Evolutionary conservation across 208 protist species (phyloP), one percentile per base, ranked within the genome.

Genomic region (Plasmodiophora brassicae): DNA sequence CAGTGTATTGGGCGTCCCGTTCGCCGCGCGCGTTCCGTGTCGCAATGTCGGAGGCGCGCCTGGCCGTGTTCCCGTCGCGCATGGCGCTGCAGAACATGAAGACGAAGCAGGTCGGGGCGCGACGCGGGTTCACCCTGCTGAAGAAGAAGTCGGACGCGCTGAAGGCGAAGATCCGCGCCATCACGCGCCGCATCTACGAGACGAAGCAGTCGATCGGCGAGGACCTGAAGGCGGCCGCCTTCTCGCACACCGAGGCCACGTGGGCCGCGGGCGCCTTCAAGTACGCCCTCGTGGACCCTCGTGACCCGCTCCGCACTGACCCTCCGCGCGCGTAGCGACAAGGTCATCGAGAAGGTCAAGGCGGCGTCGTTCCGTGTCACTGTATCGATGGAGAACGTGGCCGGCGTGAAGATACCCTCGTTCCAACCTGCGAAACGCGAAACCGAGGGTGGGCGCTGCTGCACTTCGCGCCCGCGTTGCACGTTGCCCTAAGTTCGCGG

Each of bases 91-190:
- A 91, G 54, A 85, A 90, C 39, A 78, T 90, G n/a, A 91, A 91
- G 36, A 39, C 41, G 1, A 92, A 92, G 60, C 45, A 85, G 60
- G 65, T 88, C 8, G 97, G 97, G 85, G 98, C 98, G 0, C 92
- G 97, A 91, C 98, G 97, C 90, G 98, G 98, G 8, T 97, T 99
- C 94, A 95, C 93, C 72, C 94, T 99, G 71, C 94, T 99, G 39
- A 99, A 99, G 94, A 99, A 99, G 91, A 99, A 99, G 93, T 94
- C 96, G 35, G 98, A 99, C 92, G 98, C 98, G 22, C 94, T 99
- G n/a, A 96, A 93, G 22, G 90, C 98, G 85, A 94, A 96, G 53
- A 98, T 99, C 93, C 94, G 97, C 87, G 71, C 90, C 35, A 95
- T 99, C 87, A 93, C 98, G 89, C 92, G 91, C 28, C 94, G 98